phyloP scores from a whole-genome alignment of 176 grass and related monocot species.

The Musa troglodytarum region DNA sequence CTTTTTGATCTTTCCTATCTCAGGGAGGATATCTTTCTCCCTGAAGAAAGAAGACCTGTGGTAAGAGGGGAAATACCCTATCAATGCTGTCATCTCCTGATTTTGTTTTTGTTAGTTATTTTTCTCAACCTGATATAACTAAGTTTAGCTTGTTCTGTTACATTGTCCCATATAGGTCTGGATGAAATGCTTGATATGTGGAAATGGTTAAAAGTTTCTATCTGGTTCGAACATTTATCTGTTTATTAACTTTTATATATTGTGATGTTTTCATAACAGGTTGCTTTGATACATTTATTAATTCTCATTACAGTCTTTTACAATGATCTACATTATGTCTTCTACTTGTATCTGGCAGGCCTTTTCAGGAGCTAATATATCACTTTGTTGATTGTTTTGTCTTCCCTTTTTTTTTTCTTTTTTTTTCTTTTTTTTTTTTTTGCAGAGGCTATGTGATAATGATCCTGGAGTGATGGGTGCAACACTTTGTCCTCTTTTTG shows the following conservation, averaged over 20 bases:
- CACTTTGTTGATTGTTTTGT: not conserved
- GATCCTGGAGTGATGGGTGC: slow-evolving; percentile 98
- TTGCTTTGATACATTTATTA: not conserved
- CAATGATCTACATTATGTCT: not conserved
- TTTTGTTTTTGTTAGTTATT: not conserved
- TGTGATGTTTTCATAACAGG: not conserved
- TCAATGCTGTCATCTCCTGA: not conserved
- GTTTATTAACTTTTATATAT: not conserved
- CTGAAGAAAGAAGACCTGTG: not conserved
- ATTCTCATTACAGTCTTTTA: not conserved
- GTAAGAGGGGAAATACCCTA: not conserved
- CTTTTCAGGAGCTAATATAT: not conserved
- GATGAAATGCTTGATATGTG: not conserved
- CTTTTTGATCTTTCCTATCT: no score
- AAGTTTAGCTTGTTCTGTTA: not conserved
- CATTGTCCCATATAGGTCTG: not conserved
- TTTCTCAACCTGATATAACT: not conserved
- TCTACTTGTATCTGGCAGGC: not conserved
- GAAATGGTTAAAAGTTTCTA: not conserved
- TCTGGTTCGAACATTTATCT: not conserved
- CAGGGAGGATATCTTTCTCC: no score
- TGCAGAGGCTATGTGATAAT: slow-evolving; percentile 87
- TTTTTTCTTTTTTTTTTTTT: not conserved
- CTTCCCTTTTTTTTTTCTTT: slow-evolving; percentile 2
- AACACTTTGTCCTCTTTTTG: slow-evolving; percentile 80